Percentiles rank a stretch among this genome's conserved stretches.
Conservation (phyloP, 2,329 filamentous ascomycete genomes). For the Fusarium sp. region DNA sequence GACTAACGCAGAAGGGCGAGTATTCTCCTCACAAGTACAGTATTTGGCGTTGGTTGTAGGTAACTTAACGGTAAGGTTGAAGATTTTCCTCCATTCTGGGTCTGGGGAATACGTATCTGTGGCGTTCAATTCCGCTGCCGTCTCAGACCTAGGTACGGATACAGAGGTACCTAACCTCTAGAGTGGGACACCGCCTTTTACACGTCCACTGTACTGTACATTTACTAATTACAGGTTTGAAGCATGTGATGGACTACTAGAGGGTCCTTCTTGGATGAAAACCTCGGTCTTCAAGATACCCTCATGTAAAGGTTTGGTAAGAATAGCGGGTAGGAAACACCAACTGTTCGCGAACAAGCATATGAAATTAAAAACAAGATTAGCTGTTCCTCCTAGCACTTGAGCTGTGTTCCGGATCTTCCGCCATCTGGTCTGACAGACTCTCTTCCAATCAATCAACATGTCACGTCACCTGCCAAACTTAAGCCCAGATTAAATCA, state of each 20-base stretch:
- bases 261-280: conserved; percentile 10
- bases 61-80: conserved; percentile 2
- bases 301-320: conserved; percentile 3
- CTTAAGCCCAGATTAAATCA: conserved; percentile 3
- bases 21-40: conserved; percentile 16
- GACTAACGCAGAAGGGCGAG: conserved; percentile 25
- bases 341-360: background rate
- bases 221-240: background rate
- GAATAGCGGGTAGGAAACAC: background rate
- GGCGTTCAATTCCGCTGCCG: conserved; percentile 14
- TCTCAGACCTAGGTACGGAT: background rate
- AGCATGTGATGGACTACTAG: conserved; percentile 33
- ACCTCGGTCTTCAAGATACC: conserved; percentile 22
- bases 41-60: conserved; percentile 30
- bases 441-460: conserved; percentile 14
- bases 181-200: conserved; percentile 37
- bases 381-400: conserved; percentile 8
- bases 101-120: conserved; percentile 38
- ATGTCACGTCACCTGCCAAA: conserved; percentile 18
- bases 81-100: conserved; percentile 34
- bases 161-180: background rate
- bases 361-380: conserved; percentile 36
- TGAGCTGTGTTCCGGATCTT: conserved; percentile 19
- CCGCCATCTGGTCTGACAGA: conserved; percentile 26
- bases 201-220: background rate